Conservation (phyloP, 805 yeast genomes). For the Metschnikowia cubensis region DNA sequence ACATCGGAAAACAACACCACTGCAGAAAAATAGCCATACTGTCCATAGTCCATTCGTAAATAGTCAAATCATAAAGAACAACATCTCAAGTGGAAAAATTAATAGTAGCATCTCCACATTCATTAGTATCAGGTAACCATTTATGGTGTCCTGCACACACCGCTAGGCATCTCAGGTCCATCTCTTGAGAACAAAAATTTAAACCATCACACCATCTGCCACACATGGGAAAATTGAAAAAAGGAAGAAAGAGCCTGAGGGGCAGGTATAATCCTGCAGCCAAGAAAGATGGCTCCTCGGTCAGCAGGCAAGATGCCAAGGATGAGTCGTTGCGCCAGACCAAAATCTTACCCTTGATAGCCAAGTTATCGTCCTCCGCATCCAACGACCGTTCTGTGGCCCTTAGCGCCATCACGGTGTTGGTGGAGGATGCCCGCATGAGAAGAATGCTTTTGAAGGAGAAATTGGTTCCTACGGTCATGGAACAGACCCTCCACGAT, state of each 20-base stretch:
- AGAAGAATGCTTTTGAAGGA: constrained; percentile 67
- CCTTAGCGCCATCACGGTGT: constrained; percentile 62
- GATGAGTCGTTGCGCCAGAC: constrained; percentile 49
- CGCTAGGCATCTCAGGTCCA: neutral
- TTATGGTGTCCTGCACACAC: neutral
- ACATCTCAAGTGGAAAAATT: too few species aligned
- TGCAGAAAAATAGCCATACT: too few species aligned
- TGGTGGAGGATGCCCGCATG: constrained; percentile 65
- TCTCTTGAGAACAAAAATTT: constrained; percentile 4
- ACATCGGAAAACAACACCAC: neutral
- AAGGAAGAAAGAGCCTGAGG: constrained; percentile 41
- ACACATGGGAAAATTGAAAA: constrained; percentile 72
- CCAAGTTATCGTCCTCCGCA: constrained; percentile 55
- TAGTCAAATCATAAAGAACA: too few species aligned
- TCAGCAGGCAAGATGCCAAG: constrained; percentile 24
- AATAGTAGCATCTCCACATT: too few species aligned
- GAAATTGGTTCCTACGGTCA: constrained; percentile 56
- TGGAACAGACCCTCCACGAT: constrained; percentile 66
- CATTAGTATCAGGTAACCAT: neutral
- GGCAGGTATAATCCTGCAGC: constrained; percentile 36
- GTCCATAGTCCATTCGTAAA: neutral
- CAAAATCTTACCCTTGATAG: constrained; percentile 64
- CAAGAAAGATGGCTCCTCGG: constrained; percentile 15
- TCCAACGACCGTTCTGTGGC: constrained; percentile 79
- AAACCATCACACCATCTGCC: neutral